Conservation (phyloP, 257 asterid genomes). For the Mentha longifolia region DNA sequence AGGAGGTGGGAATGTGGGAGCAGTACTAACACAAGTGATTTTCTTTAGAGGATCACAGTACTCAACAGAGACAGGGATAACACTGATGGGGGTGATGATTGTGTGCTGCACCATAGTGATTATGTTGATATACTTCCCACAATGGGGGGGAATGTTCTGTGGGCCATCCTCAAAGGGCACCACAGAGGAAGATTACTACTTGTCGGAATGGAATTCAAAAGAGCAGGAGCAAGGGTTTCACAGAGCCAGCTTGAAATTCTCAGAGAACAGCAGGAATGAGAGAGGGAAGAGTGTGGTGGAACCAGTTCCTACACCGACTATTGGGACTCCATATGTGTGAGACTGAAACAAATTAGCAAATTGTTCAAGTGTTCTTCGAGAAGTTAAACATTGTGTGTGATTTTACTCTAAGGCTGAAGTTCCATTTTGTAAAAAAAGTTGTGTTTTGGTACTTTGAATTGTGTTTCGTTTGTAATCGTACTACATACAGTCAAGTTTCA, state of each 20-base stretch:
- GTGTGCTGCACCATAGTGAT: constrained; percentile 55
- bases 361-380: background rate
- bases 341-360: constrained; percentile 5
- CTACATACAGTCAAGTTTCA: background rate
- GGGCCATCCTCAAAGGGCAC: constrained; percentile 62
- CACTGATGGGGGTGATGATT: constrained; percentile 79
- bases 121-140: constrained; percentile 69
- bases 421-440: background rate
- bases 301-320: constrained; percentile 40
- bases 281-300: constrained; percentile 54
- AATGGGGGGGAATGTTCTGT: constrained; percentile 91
- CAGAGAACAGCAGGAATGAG: constrained; percentile 67
- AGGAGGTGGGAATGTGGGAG: constrained; percentile 82
- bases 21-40: constrained; percentile 72
- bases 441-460: background rate
- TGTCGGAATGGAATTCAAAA: constrained; percentile 61
- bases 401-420: background rate
- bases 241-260: constrained; percentile 69
- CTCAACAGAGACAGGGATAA: constrained; percentile 70
- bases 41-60: constrained; percentile 76
- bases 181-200: constrained; percentile 81
- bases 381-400: background rate
- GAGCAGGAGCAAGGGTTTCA: constrained; percentile 67
- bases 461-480: background rate
- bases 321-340: constrained; percentile 36